These are phyloP conservation scores for Russula compacta DNA, from an alignment of 768 basidiomycete species.

Conservation along the genomic window DNA sequence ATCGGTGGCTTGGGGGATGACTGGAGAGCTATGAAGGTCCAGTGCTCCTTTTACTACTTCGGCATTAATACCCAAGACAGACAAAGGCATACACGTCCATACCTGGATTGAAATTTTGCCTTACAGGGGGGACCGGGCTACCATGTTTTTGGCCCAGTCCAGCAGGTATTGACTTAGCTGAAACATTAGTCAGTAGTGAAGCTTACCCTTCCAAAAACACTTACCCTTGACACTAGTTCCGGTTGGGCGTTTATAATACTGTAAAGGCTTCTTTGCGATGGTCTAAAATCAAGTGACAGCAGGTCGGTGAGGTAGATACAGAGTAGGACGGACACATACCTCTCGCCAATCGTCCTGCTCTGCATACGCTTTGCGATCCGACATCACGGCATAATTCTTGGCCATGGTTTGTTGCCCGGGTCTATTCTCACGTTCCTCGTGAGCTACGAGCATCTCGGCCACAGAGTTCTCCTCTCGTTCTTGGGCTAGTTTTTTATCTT, in stretches of 20 bases:
- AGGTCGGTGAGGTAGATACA: not conserved
- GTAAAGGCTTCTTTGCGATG: slow-evolving; percentile 4
- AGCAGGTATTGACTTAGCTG: not conserved
- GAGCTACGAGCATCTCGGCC: not conserved
- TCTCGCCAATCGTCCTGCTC: slow-evolving; percentile 7
- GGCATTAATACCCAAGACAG: not conserved
- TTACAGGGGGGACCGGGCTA: not conserved
- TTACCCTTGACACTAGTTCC: not conserved
- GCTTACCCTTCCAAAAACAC: not conserved
- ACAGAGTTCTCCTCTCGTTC: slow-evolving; percentile 3
- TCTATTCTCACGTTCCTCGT: not conserved
- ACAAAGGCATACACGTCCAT: not conserved
- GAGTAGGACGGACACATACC: not conserved
- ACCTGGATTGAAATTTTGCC: not conserved
- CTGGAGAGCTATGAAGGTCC: slow-evolving; percentile 6
- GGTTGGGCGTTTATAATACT: slow-evolving; percentile 6
- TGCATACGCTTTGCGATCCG: not conserved
- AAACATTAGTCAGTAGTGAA: not conserved
- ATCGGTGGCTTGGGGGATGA: not conserved
- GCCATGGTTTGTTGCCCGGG: no score
- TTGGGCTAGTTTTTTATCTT: slow-evolving; percentile 24
- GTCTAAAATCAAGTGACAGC: not conserved
- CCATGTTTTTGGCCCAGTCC: not conserved
- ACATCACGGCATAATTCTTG: not conserved
- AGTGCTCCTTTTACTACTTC: slow-evolving; percentile 4